These are phyloP conservation scores for Kodamaea alishanica DNA, from an alignment of 1,139 yeast species.

Conservation along the genomic window DNA sequence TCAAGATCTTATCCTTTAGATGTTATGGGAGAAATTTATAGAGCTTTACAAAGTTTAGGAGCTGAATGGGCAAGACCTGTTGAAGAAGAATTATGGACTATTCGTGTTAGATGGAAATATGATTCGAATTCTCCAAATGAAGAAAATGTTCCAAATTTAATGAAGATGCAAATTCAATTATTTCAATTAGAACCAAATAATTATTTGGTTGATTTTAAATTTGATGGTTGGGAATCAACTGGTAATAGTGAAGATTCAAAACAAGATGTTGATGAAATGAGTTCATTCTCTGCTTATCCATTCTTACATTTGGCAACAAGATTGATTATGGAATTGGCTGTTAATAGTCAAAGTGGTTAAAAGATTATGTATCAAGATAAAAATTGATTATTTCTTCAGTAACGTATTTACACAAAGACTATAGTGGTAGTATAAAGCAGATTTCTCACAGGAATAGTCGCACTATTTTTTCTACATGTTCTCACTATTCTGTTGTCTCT, in stretches of 20 bases:
- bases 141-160: slow-evolving; percentile 58
- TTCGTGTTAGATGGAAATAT: slow-evolving; percentile 92
- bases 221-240: slow-evolving; percentile 86
- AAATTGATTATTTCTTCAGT: neutral
- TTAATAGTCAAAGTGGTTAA: slow-evolving; percentile 56
- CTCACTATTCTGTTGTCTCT: too few relatives aligned
- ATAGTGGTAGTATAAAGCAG: too few relatives aligned
- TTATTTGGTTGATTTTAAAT: slow-evolving; percentile 93
- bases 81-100: slow-evolving; percentile 94
- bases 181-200: slow-evolving; percentile 95
- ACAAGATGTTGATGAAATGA: slow-evolving; percentile 61
- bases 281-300: slow-evolving; percentile 90
- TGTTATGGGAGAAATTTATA: slow-evolving; percentile 97
- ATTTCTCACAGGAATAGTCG: too few relatives aligned
- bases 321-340: slow-evolving; percentile 94
- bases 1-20: slow-evolving; percentile 95
- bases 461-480: too few relatives aligned
- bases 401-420: too few relatives aligned
- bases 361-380: neutral
- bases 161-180: slow-evolving; percentile 96
- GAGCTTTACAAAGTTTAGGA: slow-evolving; percentile 88
- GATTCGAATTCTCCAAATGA: slow-evolving; percentile 37
- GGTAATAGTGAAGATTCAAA: slow-evolving; percentile 20
- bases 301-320: slow-evolving; percentile 89
- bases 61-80: slow-evolving; percentile 98